phyloP scores from a whole-genome alignment of 208 protist species.

The Acanthamoeba royreba region DNA sequence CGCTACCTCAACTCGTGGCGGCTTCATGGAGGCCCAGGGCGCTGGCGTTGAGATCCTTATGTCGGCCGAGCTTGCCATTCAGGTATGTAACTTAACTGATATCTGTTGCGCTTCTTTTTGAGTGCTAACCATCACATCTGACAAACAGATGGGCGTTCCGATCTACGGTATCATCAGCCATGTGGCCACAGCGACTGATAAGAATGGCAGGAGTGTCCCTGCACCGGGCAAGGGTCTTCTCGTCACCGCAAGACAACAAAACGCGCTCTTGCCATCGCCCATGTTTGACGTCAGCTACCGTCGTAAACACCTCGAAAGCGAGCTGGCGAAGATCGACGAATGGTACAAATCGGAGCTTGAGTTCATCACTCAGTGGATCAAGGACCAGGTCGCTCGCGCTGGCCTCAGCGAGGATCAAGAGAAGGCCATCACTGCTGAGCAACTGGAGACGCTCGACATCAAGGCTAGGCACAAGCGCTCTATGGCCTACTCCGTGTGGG shows the following conservation, averaged over 20 bases:
- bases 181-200: constrained; percentile 80
- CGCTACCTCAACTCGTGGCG: constrained; percentile 67
- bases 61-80: constrained; percentile 70
- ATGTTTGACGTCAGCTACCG: background rate
- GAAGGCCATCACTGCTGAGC: background rate
- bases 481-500: constrained; percentile 56
- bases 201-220: constrained; percentile 77
- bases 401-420: background rate
- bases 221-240: constrained; percentile 80
- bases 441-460: constrained; percentile 28
- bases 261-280: background rate
- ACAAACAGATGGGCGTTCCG: constrained; percentile 74
- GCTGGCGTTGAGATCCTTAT: constrained; percentile 80
- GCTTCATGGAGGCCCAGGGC: constrained; percentile 83
- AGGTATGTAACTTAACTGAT: constrained; percentile 63
- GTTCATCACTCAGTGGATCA: background rate
- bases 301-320: constrained; percentile 45
- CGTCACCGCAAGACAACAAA: constrained; percentile 66
- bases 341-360: constrained; percentile 23
- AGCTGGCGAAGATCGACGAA: constrained; percentile 23
- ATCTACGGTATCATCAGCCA: constrained; percentile 82
- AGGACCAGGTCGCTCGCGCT: background rate
- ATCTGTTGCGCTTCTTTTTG: background rate
- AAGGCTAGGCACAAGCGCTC: constrained; percentile 49
- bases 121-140: background rate